phyloP scores from a whole-genome alignment of 2,329 filamentous ascomycete genomes.

The Lecanicillium sp. region DNA sequence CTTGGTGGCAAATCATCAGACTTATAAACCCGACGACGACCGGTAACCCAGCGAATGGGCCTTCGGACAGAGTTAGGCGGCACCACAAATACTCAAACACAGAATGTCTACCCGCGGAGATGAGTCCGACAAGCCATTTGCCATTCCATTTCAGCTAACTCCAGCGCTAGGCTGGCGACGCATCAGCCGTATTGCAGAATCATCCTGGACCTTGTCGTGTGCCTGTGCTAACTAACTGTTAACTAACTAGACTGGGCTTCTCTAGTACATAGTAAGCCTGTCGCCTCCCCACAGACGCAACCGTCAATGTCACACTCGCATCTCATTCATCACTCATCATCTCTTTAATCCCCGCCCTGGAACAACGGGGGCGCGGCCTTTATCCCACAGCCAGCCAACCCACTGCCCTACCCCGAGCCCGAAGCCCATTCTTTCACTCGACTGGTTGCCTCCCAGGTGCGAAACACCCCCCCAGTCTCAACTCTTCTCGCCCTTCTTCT shows the following conservation, averaged over 20 bases:
- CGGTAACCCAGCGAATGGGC: no score
- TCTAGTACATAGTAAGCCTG: not conserved
- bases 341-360: not conserved
- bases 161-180: no score
- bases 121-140: slow-evolving; percentile 1
- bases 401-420: no score
- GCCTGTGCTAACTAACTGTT: not conserved
- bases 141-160: no score
- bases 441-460: no score
- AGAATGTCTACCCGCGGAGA: slow-evolving; percentile 8
- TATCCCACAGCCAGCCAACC: slow-evolving; percentile 7
- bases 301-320: no score
- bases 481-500: slow-evolving; percentile 11
- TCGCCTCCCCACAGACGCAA: slow-evolving; percentile 2
- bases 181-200: no score
- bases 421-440: no score
- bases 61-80: no score
- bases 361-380: slow-evolving; percentile 7
- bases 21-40: no score
- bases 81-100: no score
- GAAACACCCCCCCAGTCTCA: slow-evolving; percentile 31
- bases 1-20: not conserved
- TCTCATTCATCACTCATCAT: slow-evolving; percentile 4
- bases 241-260: not conserved
- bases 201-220: no score